Percentiles rank a stretch among this genome's conserved stretches.
These are phyloP conservation scores for Mychonastes homosphaera DNA, from an alignment of 139 green algal genomes.

Conservation along the genomic window DNA sequence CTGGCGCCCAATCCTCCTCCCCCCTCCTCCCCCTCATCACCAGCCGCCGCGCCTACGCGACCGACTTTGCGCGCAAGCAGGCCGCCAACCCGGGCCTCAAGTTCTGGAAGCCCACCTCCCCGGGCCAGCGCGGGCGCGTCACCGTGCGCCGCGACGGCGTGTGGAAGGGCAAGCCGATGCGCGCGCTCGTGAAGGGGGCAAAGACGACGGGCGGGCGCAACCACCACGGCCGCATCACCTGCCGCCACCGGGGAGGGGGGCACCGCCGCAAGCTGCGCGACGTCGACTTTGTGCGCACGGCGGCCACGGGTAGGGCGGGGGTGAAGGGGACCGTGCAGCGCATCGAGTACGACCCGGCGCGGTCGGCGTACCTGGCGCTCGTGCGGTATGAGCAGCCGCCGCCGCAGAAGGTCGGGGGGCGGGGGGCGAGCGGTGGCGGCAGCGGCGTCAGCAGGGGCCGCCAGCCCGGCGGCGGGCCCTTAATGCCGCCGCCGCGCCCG, in stretches of 20 bases:
- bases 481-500: neutral
- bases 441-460: neutral
- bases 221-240: conserved; percentile 52
- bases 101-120: conserved; percentile 75
- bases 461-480: neutral
- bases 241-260: conserved; percentile 63
- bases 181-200: conserved; percentile 26
- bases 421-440: neutral
- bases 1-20: no score
- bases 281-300: conserved; percentile 27
- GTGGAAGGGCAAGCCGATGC: conserved; percentile 31
- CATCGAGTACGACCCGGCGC: conserved; percentile 90
- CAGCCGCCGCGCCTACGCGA: neutral
- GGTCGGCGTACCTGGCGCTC: conserved; percentile 75
- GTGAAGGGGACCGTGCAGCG: conserved; percentile 57
- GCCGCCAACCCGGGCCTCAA: conserved; percentile 41
- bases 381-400: conserved; percentile 40
- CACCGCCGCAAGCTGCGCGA: conserved; percentile 55
- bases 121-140: conserved; percentile 60
- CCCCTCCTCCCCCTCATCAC: no score
- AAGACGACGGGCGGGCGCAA: conserved; percentile 62
- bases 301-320: neutral
- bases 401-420: conserved; percentile 1
- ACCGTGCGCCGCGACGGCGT: conserved; percentile 45
- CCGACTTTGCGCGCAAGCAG: neutral